phyloP scores from a whole-genome alignment of 2,329 filamentous ascomycete species.

The Ceratocystis diversiconidia region DNA sequence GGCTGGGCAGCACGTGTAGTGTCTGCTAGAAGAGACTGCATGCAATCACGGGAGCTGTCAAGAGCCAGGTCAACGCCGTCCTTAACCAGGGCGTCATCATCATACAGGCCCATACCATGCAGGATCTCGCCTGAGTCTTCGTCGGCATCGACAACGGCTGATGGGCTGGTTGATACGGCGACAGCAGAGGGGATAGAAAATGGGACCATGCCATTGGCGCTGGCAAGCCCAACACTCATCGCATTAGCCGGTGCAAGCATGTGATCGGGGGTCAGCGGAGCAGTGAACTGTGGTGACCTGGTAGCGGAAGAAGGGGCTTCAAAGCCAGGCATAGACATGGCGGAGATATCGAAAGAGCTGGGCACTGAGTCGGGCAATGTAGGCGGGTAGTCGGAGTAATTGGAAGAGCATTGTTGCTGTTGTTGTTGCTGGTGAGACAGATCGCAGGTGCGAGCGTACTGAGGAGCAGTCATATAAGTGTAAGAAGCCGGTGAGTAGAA shows the following conservation, averaged over 20 bases:
- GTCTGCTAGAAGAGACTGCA: conserved; percentile 40
- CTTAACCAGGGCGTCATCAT: conserved; percentile 28
- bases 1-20: conserved; percentile 31
- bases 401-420: neutral
- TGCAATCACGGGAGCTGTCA: conserved; percentile 41
- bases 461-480: neutral
- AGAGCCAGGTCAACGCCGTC: conserved; percentile 43
- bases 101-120: conserved; percentile 72
- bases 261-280: conserved; percentile 11
- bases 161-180: neutral
- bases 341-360: conserved; percentile 10
- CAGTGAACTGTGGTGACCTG: conserved; percentile 8
- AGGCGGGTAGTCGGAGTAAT: conserved; percentile 9
- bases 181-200: neutral
- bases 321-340: conserved; percentile 9
- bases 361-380: conserved; percentile 9
- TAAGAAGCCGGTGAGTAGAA: conserved; percentile 9
- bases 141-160: conserved; percentile 32
- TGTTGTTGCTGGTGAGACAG: conserved; percentile 10
- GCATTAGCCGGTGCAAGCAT: neutral
- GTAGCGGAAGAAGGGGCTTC: conserved; percentile 1
- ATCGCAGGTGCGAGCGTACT: neutral
- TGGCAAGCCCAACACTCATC: neutral
- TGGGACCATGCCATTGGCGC: neutral
- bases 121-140: conserved; percentile 56